Evolutionary conservation across 345 rosid species (phyloP).

Genomic region (Syzygium grande): DNA sequence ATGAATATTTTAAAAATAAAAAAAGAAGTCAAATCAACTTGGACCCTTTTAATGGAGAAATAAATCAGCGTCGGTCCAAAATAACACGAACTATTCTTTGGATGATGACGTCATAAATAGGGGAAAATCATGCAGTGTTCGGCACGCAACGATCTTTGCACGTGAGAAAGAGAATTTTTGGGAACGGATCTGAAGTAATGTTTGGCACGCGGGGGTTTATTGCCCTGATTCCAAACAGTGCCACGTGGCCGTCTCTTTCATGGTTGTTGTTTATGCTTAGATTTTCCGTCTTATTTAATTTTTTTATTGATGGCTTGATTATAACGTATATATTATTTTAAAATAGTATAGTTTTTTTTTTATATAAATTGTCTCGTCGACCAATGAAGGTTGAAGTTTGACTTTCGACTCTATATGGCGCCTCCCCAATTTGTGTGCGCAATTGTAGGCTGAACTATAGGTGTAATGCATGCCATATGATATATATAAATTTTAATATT

Average conservation of each 20-base stretch:
- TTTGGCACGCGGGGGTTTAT: neutral
- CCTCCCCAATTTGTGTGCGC: neutral
- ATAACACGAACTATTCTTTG: neutral
- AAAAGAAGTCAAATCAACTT: neutral
- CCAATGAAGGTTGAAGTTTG: neutral
- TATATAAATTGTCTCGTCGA: neutral
- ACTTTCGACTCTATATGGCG: neutral
- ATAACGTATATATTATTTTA: neutral
- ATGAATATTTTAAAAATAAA: neutral
- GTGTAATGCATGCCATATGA: neutral
- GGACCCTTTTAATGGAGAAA: neutral
- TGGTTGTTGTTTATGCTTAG: neutral
- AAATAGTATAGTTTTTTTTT: neutral
- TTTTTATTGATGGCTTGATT: neutral
- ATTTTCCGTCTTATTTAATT: neutral
- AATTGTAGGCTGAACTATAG: neutral
- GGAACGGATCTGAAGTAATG: neutral
- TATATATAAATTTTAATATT: neutral
- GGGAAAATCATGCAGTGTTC: neutral
- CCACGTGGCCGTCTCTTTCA: neutral
- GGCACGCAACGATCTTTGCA: neutral
- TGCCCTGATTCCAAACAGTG: neutral
- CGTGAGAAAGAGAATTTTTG: neutral
- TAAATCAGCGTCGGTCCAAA: neutral
- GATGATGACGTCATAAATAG: neutral